These are phyloP conservation scores for Agaricus blazei DNA, from an alignment of 768 basidiomycete species.

Conservation along the genomic window DNA sequence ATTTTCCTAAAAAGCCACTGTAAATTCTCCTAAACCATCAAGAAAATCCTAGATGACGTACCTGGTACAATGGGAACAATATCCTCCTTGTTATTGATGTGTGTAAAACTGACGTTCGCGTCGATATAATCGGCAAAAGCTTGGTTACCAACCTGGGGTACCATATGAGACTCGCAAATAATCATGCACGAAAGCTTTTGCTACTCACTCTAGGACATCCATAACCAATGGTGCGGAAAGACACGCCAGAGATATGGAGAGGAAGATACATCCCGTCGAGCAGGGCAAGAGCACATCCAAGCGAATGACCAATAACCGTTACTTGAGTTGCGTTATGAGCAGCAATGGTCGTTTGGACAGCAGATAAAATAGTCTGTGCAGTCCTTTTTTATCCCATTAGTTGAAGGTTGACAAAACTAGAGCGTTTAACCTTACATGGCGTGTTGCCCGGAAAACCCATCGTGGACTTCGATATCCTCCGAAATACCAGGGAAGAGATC, in stretches of 20 bases:
- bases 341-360: slow-evolving; percentile 32
- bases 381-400: slow-evolving; percentile 24
- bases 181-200: background rate
- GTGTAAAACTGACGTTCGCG: slow-evolving; percentile 17
- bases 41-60: background rate
- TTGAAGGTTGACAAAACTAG: background rate
- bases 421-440: slow-evolving; percentile 25
- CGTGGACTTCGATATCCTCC: slow-evolving; percentile 34
- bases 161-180: background rate
- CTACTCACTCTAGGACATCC: slow-evolving; percentile 38
- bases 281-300: slow-evolving; percentile 44
- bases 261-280: slow-evolving; percentile 54
- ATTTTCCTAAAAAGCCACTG: background rate
- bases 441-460: slow-evolving; percentile 38
- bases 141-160: slow-evolving; percentile 29
- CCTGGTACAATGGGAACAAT: slow-evolving; percentile 28
- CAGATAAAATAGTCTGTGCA: slow-evolving; percentile 32
- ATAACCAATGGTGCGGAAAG: slow-evolving; percentile 33
- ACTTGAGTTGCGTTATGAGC: slow-evolving; percentile 27
- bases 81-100: slow-evolving; percentile 22
- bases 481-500: slow-evolving; percentile 41
- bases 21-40: no score
- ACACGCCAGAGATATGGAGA: slow-evolving; percentile 37
- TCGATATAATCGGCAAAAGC: slow-evolving; percentile 24
- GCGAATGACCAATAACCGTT: slow-evolving; percentile 38